Percentiles rank a stretch among this genome's conserved stretches.
Conservation (phyloP, 176 grass and related monocot genomes). For the Triticum monococcum region DNA sequence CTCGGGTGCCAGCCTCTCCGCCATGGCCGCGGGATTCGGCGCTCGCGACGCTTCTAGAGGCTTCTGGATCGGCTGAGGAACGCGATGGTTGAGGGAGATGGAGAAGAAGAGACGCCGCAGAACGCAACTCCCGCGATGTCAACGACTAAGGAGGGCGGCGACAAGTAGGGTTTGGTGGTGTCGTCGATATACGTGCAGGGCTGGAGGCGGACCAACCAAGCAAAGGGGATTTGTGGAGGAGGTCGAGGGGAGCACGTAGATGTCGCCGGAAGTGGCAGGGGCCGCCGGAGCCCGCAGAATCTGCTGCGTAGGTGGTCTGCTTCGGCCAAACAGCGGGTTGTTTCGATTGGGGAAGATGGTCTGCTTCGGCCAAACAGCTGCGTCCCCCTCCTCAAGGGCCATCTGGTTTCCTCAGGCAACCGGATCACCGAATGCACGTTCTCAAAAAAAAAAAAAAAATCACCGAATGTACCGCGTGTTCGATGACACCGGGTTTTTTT, state of each 20-base stretch:
- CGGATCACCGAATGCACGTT: too few species aligned
- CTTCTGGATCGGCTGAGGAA: not conserved
- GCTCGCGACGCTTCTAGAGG: not conserved
- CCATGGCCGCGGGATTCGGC: conserved; percentile 34
- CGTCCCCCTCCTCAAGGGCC: not conserved
- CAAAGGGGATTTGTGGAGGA: not conserved
- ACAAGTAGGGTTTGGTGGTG: not conserved
- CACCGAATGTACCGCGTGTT: too few species aligned
- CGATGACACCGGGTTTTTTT: too few species aligned
- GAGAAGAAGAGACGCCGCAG: not conserved
- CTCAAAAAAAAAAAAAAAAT: too few species aligned
- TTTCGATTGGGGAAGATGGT: not conserved
- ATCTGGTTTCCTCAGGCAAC: too few species aligned
- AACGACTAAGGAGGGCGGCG: not conserved
- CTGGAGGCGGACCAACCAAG: not conserved
- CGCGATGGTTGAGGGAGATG: not conserved
- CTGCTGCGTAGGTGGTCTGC: not conserved
- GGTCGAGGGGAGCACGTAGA: not conserved
- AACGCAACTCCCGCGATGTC: not conserved
- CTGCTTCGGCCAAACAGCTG: not conserved
- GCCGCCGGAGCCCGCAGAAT: not conserved
- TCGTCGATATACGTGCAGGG: not conserved
- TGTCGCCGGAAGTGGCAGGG: not conserved
- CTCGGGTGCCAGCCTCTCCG: conserved; percentile 88
- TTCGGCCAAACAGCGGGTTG: not conserved